A percentile compares a stretch with the other conserved stretches of the same genome.
phyloP scores from a whole-genome alignment of 225 moss, liverwort and hornwort genomes.

The Rhytidiadelphus loreus region DNA sequence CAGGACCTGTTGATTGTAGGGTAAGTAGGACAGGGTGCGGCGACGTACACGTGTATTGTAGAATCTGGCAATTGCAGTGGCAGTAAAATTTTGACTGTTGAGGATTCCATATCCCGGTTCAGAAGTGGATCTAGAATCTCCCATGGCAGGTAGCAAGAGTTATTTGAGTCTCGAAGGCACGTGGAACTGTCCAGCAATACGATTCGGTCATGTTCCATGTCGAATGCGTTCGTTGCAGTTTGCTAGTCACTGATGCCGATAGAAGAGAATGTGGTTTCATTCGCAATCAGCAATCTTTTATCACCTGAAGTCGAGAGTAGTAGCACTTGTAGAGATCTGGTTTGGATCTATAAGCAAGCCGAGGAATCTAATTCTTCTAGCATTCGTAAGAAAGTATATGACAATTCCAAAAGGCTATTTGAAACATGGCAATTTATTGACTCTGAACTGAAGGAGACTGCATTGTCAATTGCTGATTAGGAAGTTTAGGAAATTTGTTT shows the following conservation, averaged over 20 bases:
- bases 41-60: background rate
- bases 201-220: too few species aligned
- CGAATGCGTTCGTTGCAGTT: background rate
- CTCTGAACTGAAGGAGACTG: background rate
- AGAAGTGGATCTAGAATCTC: background rate
- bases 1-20: background rate
- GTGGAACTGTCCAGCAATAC: too few species aligned
- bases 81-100: constrained; percentile 12
- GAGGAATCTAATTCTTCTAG: background rate
- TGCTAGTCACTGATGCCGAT: background rate
- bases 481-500: background rate
- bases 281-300: background rate
- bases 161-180: too few species aligned
- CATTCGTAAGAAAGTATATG: background rate
- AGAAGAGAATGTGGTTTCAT: background rate
- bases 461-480: background rate
- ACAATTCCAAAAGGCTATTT: background rate
- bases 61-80: background rate
- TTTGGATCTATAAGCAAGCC: background rate
- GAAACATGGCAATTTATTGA: background rate
- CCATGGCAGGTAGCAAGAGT: too few species aligned
- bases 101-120: background rate
- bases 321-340: too few species aligned
- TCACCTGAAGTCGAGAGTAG: background rate
- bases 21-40: background rate